Evolutionary conservation across 768 basidiomycete species (phyloP), one percentile per base, ranked within the genome.

Genomic region (Imleria badia): DNA sequence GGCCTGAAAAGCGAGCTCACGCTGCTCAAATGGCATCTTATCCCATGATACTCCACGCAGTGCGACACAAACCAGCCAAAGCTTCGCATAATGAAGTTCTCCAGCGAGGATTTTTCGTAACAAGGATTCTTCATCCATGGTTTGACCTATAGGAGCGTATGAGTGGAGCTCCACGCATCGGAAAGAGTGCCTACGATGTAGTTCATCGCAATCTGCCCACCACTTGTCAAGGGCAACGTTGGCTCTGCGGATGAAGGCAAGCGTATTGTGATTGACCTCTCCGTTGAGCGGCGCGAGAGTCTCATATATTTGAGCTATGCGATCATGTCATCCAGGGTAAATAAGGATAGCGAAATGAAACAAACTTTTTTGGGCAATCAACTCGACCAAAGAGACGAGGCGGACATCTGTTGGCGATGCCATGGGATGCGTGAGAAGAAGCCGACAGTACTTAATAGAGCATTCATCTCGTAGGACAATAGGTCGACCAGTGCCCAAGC

Each of bases 31-130:
- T 5, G 92, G 85, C 87, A 97, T 92, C 72, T 94, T 94, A 66
- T 97, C 94, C 94, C 94, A 98, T 6, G 90, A 84, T 23, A 89
- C 90, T 17, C 94, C 94, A 55, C 94, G 83, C 43, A 98, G 75
- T 13, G 93, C 93, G 22, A 96, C 87, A 66, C 94, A 97, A 20
- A 94, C 88, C 31, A 96, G 82, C 94, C 94, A 97, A 6, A 98
- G 78, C 69, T 96, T 95, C 29, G 94, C 91, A 66, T 96, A 94
- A 66, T 94, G 86, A 47, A 96, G 76, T 67, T 97, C 94, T 6
- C 88, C 89, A 3, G 85, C 85, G 20, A 97, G 83, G 45, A 98
- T 85, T 73, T 92, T 94, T 45, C 93, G 83, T 33, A 94, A 79
- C 13, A 97, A 77, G 10, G 89, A 84, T 38, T 93, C 87, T 63